phyloP scores from a whole-genome alignment of 345 rosid genomes.

The Limnanthes douglasii region DNA sequence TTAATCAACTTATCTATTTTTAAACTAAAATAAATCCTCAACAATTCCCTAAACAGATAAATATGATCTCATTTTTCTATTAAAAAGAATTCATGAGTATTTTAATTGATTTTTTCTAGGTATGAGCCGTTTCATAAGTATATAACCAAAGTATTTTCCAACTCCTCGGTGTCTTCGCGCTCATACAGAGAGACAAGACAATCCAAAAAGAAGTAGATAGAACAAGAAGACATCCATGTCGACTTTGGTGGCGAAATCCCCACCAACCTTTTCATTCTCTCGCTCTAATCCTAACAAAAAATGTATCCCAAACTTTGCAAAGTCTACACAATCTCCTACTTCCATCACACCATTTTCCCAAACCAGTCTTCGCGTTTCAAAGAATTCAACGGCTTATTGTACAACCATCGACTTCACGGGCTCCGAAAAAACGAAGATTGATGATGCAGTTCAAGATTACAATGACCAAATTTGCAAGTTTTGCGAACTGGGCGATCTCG shows the following conservation, averaged over 20 bases:
- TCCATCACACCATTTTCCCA: slow-evolving; percentile 13
- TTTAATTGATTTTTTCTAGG: too few species aligned
- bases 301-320: slow-evolving; percentile 1
- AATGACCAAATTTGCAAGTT: slow-evolving; percentile 20
- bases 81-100: too few species aligned
- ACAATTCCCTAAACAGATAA: too few species aligned
- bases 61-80: too few species aligned
- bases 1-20: too few species aligned
- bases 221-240: slow-evolving; percentile 1
- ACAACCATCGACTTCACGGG: slow-evolving; percentile 9
- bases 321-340: slow-evolving; percentile 9
- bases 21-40: too few species aligned
- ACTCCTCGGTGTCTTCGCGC: too few species aligned
- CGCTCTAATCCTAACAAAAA: slow-evolving; percentile 7
- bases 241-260: slow-evolving; percentile 21
- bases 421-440: slow-evolving; percentile 7
- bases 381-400: slow-evolving; percentile 6
- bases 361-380: slow-evolving; percentile 6
- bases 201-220: not conserved
- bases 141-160: too few species aligned
- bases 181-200: too few species aligned
- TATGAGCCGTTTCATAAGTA: too few species aligned
- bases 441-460: slow-evolving; percentile 6
- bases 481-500: slow-evolving; percentile 28
- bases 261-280: slow-evolving; percentile 10